Conservation (phyloP, 2,329 filamentous ascomycete species). For the Xylariales sp. region DNA sequence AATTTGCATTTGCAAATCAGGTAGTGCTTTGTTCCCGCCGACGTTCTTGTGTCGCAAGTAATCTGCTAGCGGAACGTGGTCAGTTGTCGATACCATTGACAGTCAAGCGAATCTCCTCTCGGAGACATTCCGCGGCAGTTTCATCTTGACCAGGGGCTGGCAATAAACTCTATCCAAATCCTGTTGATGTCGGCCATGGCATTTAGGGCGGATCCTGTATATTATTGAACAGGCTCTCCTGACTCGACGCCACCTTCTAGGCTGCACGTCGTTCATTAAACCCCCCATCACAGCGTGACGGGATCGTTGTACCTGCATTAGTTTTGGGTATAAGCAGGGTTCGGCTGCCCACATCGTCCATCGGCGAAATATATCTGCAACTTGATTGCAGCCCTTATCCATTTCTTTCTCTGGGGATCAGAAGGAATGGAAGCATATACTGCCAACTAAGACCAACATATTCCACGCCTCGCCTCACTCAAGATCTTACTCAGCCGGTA, state of each 20-base stretch:
- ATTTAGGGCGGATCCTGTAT: neutral
- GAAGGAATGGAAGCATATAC: conserved; percentile 2
- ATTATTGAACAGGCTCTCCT: neutral
- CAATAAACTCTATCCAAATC: neutral
- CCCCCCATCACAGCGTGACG: conserved; percentile 2
- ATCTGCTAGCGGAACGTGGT: neutral
- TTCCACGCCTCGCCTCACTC: conserved; percentile 3
- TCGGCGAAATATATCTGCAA: conserved; percentile 9
- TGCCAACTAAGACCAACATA: neutral
- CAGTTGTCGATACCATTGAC: neutral
- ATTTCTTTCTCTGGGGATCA: neutral
- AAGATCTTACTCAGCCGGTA: conserved; percentile 9
- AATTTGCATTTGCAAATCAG: neutral
- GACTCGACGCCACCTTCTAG: neutral
- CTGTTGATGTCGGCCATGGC: neutral
- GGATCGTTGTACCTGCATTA: conserved; percentile 11
- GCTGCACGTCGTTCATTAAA: neutral
- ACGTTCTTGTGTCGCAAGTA: neutral
- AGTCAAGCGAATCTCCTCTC: neutral
- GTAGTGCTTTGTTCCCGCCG: neutral
- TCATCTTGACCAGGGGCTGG: neutral
- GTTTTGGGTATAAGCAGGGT: conserved; percentile 9
- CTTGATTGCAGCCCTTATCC: neutral
- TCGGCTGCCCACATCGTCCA: neutral
- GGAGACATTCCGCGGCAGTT: neutral